Percentiles rank a stretch among this genome's conserved stretches.
These are phyloP conservation scores for Epicoccum sorghinum DNA, from an alignment of 2,329 filamentous ascomycete genomes.

Conservation along the genomic window DNA sequence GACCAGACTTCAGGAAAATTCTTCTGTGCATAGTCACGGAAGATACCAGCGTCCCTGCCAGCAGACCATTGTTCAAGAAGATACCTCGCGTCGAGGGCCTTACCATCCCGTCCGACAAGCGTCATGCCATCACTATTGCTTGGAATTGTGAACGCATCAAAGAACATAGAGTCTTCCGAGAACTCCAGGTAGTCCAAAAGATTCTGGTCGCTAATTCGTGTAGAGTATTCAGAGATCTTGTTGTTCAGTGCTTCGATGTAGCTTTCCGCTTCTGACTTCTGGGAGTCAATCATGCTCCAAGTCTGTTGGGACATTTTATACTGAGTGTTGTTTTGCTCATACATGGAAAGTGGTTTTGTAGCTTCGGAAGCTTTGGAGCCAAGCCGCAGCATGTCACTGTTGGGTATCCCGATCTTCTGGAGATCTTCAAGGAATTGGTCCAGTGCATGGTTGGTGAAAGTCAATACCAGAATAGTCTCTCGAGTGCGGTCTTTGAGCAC, in stretches of 20 bases:
- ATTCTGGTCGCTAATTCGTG: slow-evolving; percentile 15
- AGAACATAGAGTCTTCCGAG: slow-evolving; percentile 58
- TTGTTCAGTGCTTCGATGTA: slow-evolving; percentile 32
- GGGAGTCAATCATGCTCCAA: slow-evolving; percentile 52
- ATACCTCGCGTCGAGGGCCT: slow-evolving; percentile 54
- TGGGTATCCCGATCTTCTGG: slow-evolving; percentile 62
- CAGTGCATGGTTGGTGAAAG: slow-evolving; percentile 66
- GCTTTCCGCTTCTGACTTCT: slow-evolving; percentile 47
- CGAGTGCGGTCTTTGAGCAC: slow-evolving; percentile 57
- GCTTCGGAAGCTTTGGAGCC: slow-evolving; percentile 63
- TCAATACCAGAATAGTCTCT: slow-evolving; percentile 66
- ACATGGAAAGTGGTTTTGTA: slow-evolving; percentile 59
- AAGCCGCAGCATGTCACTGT: slow-evolving; percentile 62
- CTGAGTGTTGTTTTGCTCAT: slow-evolving; percentile 41
- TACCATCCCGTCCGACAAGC: slow-evolving; percentile 55
- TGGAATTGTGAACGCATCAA: slow-evolving; percentile 63
- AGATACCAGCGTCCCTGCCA: slow-evolving; percentile 56
- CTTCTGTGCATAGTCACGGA: slow-evolving; percentile 37
- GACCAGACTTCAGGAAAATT: slow-evolving; percentile 58
- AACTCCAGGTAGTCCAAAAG: slow-evolving; percentile 61
- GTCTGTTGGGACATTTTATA: slow-evolving; percentile 43
- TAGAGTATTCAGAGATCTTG: slow-evolving; percentile 20
- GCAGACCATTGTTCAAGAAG: slow-evolving; percentile 61
- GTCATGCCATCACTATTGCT: slow-evolving; percentile 53
- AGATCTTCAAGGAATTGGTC: slow-evolving; percentile 66